These are phyloP conservation scores for Xerocomellus dryophilus DNA, from an alignment of 768 basidiomycete species.

Conservation along the genomic window DNA sequence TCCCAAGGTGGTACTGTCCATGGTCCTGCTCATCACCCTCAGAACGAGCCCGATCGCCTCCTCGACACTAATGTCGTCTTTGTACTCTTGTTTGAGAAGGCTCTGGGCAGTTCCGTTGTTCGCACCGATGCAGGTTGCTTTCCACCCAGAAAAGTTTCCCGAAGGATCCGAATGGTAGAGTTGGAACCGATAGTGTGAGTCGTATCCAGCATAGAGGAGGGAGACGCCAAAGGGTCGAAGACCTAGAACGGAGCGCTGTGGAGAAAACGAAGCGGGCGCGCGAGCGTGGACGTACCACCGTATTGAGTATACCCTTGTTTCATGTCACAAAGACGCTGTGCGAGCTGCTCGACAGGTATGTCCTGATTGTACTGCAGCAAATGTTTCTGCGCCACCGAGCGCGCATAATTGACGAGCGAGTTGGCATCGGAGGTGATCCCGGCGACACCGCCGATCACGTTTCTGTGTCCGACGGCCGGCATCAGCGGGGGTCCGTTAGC, in stretches of 20 bases:
- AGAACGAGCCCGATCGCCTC: conserved; percentile 91
- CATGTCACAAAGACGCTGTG: conserved; percentile 91
- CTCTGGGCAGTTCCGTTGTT: conserved; percentile 97
- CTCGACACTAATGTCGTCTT: conserved; percentile 87
- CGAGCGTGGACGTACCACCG: conserved; percentile 59
- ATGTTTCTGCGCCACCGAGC: conserved; percentile 87
- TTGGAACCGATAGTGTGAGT: conserved; percentile 94
- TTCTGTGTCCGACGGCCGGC: conserved; percentile 46
- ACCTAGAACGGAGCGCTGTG: conserved; percentile 39
- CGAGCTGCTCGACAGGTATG: conserved; percentile 94
- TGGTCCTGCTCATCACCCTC: conserved; percentile 98
- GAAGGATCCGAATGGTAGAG: conserved; percentile 98
- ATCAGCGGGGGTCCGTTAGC: background rate
- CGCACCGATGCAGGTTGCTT: conserved; percentile 97
- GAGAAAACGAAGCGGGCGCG: background rate
- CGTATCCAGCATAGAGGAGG: conserved; percentile 93
- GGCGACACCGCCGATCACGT: conserved; percentile 92
- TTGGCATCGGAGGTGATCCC: conserved; percentile 97
- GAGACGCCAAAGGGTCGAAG: conserved; percentile 98
- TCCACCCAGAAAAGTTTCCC: conserved; percentile 98
- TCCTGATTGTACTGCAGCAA: conserved; percentile 92
- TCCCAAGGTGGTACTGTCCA: conserved; percentile 96
- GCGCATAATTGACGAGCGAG: conserved; percentile 92
- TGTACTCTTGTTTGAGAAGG: conserved; percentile 96
- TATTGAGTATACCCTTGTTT: conserved; percentile 99